Percentiles rank a stretch among this genome's conserved stretches.
These are phyloP conservation scores for Vaccinium myrtillus DNA, from an alignment of 148 eudicot species.

Conservation along the genomic window DNA sequence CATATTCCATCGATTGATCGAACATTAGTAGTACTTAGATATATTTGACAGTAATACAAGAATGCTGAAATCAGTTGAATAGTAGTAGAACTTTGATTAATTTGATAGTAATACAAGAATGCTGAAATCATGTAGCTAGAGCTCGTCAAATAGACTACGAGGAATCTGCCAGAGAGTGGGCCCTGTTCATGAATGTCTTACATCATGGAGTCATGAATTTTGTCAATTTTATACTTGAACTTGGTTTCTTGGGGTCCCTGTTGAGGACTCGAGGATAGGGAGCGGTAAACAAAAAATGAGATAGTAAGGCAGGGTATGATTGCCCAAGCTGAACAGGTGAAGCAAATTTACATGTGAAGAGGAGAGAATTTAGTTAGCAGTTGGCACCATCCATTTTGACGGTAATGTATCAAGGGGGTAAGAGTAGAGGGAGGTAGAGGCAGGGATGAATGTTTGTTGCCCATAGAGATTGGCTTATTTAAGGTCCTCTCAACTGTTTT, in stretches of 20 bases:
- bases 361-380: neutral
- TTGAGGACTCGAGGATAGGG: neutral
- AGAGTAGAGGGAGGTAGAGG: constrained; percentile 7
- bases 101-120: neutral
- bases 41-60: neutral
- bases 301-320: neutral
- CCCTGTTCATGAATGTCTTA: neutral
- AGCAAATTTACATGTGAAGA: neutral
- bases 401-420: neutral
- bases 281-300: neutral
- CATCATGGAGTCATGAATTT: neutral
- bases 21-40: neutral
- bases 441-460: neutral
- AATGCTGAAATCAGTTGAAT: no score
- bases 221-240: neutral
- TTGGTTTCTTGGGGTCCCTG: neutral
- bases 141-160: neutral
- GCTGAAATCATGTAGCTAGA: constrained; percentile 8
- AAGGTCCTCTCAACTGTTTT: neutral
- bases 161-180: neutral
- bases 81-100: neutral
- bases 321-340: neutral
- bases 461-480: neutral
- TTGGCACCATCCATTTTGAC: neutral
- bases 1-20: neutral